Evolutionary conservation across 1,139 yeast species (phyloP).

Genomic region (Candida sp.): DNA sequence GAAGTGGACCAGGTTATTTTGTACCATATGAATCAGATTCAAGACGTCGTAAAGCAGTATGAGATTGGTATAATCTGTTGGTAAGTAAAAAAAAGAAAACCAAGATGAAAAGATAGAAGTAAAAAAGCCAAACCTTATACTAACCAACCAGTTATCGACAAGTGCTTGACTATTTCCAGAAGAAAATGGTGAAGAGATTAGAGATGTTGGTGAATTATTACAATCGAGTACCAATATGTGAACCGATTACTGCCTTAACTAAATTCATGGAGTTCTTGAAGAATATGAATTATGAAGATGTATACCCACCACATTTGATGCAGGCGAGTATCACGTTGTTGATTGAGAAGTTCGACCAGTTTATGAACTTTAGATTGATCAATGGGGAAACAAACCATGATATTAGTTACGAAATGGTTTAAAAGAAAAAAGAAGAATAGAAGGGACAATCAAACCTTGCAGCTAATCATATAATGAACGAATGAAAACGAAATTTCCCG

Average conservation of each 20-base stretch:
- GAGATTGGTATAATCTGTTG: not conserved
- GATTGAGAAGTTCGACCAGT: not conserved
- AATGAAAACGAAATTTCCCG: no score
- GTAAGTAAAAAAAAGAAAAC: not conserved
- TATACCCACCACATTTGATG: not conserved
- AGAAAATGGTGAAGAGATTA: no score
- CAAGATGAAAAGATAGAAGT: no score
- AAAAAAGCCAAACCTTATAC: not conserved
- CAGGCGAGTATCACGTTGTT: not conserved
- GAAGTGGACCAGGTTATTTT: no score
- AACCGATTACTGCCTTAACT: not conserved
- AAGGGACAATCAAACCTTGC: no score
- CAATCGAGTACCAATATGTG: no score
- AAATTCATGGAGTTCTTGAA: conserved; percentile 1
- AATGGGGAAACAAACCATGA: not conserved
- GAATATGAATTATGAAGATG: not conserved
- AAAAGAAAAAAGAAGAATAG: no score
- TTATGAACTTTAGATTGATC: not conserved
- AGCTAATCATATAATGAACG: no score
- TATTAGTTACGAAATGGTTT: not conserved
- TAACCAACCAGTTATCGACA: not conserved
- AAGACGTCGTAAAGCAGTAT: not conserved
- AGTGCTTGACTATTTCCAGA: not conserved
- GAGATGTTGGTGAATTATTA: no score
- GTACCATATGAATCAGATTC: not conserved